phyloP scores from a whole-genome alignment of 345 rosid species.

The Sonneratia caseolaris region DNA sequence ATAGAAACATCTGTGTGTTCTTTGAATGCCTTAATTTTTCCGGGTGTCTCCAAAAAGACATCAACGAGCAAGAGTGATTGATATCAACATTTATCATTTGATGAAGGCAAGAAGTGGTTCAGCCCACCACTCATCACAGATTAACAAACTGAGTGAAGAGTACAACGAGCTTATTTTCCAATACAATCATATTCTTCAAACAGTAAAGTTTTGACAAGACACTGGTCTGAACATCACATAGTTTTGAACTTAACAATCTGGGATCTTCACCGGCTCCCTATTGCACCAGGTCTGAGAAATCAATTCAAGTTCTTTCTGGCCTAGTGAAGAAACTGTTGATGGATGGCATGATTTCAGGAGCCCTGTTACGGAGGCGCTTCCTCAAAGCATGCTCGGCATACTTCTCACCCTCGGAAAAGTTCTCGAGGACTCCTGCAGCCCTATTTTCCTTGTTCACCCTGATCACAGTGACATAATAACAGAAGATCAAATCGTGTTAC shows the following conservation, averaged over 20 bases:
- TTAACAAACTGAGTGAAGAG: not conserved
- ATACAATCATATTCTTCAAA: not conserved
- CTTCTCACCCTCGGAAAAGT: constrained; percentile 74
- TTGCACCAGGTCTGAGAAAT: not conserved
- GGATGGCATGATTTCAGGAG: constrained; percentile 86
- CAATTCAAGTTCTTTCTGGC: constrained; percentile 37
- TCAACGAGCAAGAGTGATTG: not conserved
- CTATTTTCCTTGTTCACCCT: constrained; percentile 84
- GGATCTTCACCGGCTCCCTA: not conserved
- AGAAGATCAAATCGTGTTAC: not conserved
- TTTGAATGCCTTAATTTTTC: not conserved
- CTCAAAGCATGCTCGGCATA: constrained; percentile 64
- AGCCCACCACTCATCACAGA: not conserved
- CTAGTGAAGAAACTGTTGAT: constrained; percentile 83
- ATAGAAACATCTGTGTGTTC: not conserved
- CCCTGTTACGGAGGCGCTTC: constrained; percentile 56
- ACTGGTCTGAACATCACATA: not conserved
- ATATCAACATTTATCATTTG: not conserved
- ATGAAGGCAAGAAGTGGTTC: not conserved
- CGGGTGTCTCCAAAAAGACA: not conserved
- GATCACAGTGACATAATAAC: not conserved
- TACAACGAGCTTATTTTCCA: not conserved
- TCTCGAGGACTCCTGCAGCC: constrained; percentile 85
- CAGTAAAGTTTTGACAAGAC: not conserved
- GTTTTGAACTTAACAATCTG: not conserved